Evolutionary conservation across 1,139 yeast species (phyloP), one percentile per base, ranked within the genome.

Genomic region (Yamadazyma membranifaciens): DNA sequence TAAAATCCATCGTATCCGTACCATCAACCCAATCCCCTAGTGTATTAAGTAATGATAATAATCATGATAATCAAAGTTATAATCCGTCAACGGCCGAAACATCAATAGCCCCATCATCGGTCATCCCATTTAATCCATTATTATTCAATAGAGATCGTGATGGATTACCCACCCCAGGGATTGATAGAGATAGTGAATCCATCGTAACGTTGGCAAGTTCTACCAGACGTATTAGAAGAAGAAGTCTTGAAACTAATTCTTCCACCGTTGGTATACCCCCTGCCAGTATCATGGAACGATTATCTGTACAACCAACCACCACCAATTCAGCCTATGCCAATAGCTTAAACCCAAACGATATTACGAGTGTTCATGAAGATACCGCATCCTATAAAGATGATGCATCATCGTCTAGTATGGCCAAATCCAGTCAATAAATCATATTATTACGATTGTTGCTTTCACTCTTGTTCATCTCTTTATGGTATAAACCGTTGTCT

Each of bases 181-280:
- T 47, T 10, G 74, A 69, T 37, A 49, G 75, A 42, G 82, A 77
- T 47, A 73, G 78, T 39, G 80, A 78, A 42, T 69, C 77, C 4
- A 75, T 78, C 13, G 70, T 78, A 15, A 78, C 83, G 0, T 59
- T 78, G 45, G 82, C 83, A 2, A 70, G 78, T 42, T 70, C 78
- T 1, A 68, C 80, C 4, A 56, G 81, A 38, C 61, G 79, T 41
- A 54, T 64, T 16, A 60, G 81, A 45, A 63, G 82, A 48, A 59
- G 80, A 45, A 77, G 83, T 31, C 57, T 75, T 22, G 83, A 78
- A 40, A 79, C 84, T 10, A 78, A 76, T 48, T 74, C 83, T 34
- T 76, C 82, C 46, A 75, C 82, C 2, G 65, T 78, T 9, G 83
- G 83, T 0, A 80, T 80, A n/a, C 78, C 84, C 1, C 84, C 85